Base-by-base conservation (phyloP, 768 basidiomycete genomes). In the Tulasnella sp. region DNA sequence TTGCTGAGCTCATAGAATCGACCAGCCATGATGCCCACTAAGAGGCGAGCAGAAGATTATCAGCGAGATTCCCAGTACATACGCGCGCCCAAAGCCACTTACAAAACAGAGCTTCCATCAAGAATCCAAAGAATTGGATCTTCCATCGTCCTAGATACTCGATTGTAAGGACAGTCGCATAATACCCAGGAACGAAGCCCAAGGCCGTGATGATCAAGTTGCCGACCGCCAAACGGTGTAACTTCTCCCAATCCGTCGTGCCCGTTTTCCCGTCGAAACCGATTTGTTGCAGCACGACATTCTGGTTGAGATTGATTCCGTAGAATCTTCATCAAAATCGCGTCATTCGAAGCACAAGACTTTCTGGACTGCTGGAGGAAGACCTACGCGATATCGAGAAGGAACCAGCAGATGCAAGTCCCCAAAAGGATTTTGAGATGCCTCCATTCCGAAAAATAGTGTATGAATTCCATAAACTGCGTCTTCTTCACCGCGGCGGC, bases 161-260 rank as follows among this genome's bases (percentile, higher is more conserved):
- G 77, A 93, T 90, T 1, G 88, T 88, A 39, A 93, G 81, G 49
- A 93, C 83, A 0, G 91, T 85, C 9, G 85, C 89, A 80, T 90
- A 93, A 84, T 93, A 92, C 87, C 88, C 92, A 17, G 92, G 92
- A 4, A 93, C 89, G 80, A 92, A 93, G 38, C 93, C 92, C 45
- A 92, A 87, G 2, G 85, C 88, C 1, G 91, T 91, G 78, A 93
- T 87, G 81, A 93, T 91, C 45, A 93, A 85, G 78, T 88, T 89
- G 5, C 91, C 91, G 0, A 86, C 87, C 0, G 89, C 87, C 34
- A 92, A 84, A 74, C 90, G 88, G 86, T 89, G 91, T 11, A 93
- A 84, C 25, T 88, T 85, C 54, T 89, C 82, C 90, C 90, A 91
- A 8, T 88, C 83, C 0, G 87, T 86, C 39, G 39, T 25, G 2